A percentile compares a stretch with the other conserved stretches of the same genome.
These are phyloP conservation scores for Aspergillus hancockii DNA, from an alignment of 495 filamentous ascomycete species.

Conservation along the genomic window DNA sequence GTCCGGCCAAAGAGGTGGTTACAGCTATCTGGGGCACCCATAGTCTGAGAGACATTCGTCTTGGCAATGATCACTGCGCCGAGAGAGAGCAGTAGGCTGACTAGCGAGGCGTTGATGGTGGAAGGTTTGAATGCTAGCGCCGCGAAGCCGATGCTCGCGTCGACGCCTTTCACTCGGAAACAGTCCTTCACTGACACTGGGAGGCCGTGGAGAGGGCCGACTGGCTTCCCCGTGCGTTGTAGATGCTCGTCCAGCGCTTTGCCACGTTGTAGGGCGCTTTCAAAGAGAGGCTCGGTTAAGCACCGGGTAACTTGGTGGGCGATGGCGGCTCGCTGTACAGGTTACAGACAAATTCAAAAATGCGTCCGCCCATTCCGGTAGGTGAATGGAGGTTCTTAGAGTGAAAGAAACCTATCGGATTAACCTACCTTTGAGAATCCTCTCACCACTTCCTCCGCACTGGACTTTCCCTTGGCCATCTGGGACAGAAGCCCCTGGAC, in stretches of 20 bases:
- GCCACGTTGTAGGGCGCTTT: conserved; percentile 59
- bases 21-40: conserved; percentile 41
- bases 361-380: neutral
- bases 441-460: conserved; percentile 52
- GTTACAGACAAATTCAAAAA: neutral
- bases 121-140: conserved; percentile 53
- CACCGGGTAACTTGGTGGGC: conserved; percentile 66
- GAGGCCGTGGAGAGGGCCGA: conserved; percentile 68
- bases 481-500: conserved; percentile 49
- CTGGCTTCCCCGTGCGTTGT: conserved; percentile 41
- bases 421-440: conserved; percentile 59
- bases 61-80: conserved; percentile 64
- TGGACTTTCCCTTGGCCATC: conserved; percentile 49
- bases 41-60: conserved; percentile 61
- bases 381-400: neutral
- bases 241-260: conserved; percentile 57
- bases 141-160: conserved; percentile 61
- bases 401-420: too few species aligned
- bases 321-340: conserved; percentile 52
- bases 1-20: conserved; percentile 59
- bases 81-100: conserved; percentile 40
- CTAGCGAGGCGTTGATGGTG: conserved; percentile 41
- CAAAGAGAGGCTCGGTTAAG: conserved; percentile 67
- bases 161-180: conserved; percentile 60
- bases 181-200: conserved; percentile 69